Conservation (phyloP, 331 rosid genomes). For the Saraca asoca region DNA sequence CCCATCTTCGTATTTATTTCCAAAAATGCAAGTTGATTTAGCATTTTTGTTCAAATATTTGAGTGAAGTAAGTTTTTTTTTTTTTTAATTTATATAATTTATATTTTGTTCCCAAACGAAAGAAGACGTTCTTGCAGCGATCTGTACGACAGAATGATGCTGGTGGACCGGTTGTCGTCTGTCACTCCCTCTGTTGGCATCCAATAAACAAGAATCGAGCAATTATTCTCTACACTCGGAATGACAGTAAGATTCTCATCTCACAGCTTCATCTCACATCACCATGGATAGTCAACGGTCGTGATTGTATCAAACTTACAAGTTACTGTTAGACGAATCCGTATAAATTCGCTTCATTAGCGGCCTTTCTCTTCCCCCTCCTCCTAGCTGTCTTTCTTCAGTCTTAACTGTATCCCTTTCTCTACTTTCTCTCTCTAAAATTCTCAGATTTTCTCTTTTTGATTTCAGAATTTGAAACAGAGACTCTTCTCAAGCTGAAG, state of each 20-base stretch:
- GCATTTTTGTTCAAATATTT: too few relatives aligned
- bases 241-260: slow-evolving; percentile 8
- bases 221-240: background rate
- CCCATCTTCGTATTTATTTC: too few relatives aligned
- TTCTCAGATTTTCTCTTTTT: background rate
- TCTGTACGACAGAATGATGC: too few relatives aligned
- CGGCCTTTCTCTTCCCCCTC: slow-evolving; percentile 20
- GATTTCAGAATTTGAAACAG: background rate
- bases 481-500: background rate
- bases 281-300: slow-evolving; percentile 6
- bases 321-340: too few relatives aligned
- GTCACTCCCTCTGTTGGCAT: slow-evolving; percentile 12
- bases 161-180: background rate
- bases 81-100: too few relatives aligned
- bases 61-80: too few relatives aligned
- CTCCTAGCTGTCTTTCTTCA: background rate
- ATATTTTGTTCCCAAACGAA: too few relatives aligned
- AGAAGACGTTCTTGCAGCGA: too few relatives aligned
- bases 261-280: slow-evolving; percentile 10
- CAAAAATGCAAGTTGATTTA: too few relatives aligned
- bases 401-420: slow-evolving; percentile 5
- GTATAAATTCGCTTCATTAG: slow-evolving; percentile 16
- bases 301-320: background rate
- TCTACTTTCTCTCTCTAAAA: background rate
- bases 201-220: background rate